phyloP scores from a whole-genome alignment of 2,329 filamentous ascomycete genomes.

The Penicillium italicum region DNA sequence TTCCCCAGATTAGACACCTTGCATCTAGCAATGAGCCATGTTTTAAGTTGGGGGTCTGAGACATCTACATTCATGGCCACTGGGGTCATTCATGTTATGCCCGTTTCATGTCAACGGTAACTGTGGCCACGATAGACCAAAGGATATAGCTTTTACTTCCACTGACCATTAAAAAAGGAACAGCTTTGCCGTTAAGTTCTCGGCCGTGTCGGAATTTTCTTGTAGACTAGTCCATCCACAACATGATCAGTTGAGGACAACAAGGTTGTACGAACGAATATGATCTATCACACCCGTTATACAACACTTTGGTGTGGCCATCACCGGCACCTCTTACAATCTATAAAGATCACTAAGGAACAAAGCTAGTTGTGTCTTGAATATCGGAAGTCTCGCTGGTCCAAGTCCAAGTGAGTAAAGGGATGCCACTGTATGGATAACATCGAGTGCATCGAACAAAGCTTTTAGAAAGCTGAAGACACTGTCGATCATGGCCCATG shows the following conservation, averaged over 20 bases:
- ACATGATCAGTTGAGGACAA: slow-evolving; percentile 2
- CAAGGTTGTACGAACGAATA: background rate
- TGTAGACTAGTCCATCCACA: background rate
- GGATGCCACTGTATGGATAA: background rate
- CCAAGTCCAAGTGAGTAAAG: background rate
- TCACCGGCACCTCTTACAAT: background rate
- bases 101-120: background rate
- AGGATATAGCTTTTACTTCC: background rate
- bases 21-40: background rate
- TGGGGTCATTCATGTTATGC: background rate
- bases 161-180: background rate
- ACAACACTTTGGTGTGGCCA: background rate
- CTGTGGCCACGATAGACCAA: background rate
- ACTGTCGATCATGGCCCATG: slow-evolving; percentile 13
- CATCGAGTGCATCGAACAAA: background rate
- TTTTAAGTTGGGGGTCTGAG: background rate
- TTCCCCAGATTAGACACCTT: background rate
- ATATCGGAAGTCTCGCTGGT: background rate
- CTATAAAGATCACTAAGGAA: background rate
- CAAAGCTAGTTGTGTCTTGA: background rate
- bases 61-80: background rate
- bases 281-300: background rate
- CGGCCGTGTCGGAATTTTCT: background rate
- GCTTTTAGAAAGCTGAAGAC: background rate
- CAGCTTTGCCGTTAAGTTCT: background rate